phyloP scores from a whole-genome alignment of 495 filamentous ascomycete genomes.

The Lasiosphaeria ovina region DNA sequence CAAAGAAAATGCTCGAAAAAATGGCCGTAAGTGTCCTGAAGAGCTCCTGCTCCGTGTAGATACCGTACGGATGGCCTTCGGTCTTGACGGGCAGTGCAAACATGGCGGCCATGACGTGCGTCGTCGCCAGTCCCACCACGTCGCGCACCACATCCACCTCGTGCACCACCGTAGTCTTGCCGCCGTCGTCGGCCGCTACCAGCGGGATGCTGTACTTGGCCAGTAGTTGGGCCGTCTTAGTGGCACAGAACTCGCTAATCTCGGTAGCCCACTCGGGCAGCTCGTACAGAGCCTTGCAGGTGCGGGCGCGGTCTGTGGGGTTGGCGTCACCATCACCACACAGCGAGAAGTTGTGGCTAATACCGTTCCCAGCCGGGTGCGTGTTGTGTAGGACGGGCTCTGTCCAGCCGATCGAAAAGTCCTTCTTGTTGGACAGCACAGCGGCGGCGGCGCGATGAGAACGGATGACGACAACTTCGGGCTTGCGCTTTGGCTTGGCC shows the following conservation, averaged over 20 bases:
- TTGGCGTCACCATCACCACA: constrained; percentile 51
- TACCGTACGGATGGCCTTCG: constrained; percentile 57
- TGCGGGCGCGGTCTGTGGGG: constrained; percentile 43
- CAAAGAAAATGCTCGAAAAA: constrained; percentile 50
- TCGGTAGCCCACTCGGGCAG: constrained; percentile 50
- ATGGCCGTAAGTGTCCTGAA: constrained; percentile 64
- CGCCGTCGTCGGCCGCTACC: constrained; percentile 32
- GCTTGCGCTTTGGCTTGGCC: constrained; percentile 52
- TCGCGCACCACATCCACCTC: constrained; percentile 70
- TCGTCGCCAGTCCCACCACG: constrained; percentile 62
- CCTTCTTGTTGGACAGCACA: constrained; percentile 52
- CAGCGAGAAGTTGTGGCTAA: constrained; percentile 48
- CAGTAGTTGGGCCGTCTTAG: constrained; percentile 59
- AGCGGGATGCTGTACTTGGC: constrained; percentile 57
- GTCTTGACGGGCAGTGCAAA: constrained; percentile 68
- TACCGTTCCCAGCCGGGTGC: constrained; percentile 27
- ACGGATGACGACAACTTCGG: constrained; percentile 52
- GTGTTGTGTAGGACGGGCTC: constrained; percentile 53
- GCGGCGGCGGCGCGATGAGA: constrained; percentile 58
- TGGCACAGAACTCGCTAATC: constrained; percentile 57
- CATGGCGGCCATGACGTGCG: constrained; percentile 61
- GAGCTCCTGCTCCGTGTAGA: constrained; percentile 70
- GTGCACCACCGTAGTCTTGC: background rate
- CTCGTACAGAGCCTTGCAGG: constrained; percentile 56
- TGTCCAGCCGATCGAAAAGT: constrained; percentile 64